Percentiles rank a stretch among this genome's conserved stretches.
These are phyloP conservation scores for Ceraceosorus guamensis DNA, from an alignment of 1,284 basidiomycete species.

Conservation along the genomic window DNA sequence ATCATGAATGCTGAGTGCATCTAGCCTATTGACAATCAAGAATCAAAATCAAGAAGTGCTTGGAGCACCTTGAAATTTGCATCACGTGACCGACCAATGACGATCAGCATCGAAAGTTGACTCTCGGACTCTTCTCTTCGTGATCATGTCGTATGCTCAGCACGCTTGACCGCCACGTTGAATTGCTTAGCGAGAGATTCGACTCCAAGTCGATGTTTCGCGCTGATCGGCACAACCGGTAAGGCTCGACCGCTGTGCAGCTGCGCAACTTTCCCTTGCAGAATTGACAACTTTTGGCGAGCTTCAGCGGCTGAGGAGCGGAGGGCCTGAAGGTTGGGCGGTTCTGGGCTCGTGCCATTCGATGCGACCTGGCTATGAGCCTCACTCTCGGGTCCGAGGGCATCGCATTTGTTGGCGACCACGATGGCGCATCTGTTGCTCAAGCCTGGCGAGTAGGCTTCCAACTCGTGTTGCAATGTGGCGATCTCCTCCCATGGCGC, in stretches of 20 bases:
- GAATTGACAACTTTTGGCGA: not conserved
- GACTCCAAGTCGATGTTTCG: conserved; percentile 7
- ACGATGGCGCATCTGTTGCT: conserved; percentile 58
- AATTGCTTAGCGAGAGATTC: not conserved
- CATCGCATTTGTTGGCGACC: conserved; percentile 49
- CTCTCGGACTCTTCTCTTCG: no score
- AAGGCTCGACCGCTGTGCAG: not conserved
- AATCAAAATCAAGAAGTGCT: no score
- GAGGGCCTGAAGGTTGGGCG: not conserved
- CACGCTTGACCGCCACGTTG: no score
- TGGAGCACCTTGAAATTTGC: no score
- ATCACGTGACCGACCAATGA: no score
- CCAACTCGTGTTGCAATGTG: conserved; percentile 69
- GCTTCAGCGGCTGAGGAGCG: not conserved
- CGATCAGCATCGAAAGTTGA: no score
- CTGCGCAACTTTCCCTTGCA: not conserved
- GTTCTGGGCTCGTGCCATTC: no score
- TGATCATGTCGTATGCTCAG: no score
- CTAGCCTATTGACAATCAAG: no score
- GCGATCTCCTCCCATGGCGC: conserved; percentile 62
- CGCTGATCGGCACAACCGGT: not conserved
- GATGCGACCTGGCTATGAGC: no score
- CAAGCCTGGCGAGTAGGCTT: conserved; percentile 71
- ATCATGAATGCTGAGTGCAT: no score
- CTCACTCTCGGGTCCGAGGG: not conserved